Conservation (phyloP, 169 alveolate species). For the Miamiensis avidus region DNA sequence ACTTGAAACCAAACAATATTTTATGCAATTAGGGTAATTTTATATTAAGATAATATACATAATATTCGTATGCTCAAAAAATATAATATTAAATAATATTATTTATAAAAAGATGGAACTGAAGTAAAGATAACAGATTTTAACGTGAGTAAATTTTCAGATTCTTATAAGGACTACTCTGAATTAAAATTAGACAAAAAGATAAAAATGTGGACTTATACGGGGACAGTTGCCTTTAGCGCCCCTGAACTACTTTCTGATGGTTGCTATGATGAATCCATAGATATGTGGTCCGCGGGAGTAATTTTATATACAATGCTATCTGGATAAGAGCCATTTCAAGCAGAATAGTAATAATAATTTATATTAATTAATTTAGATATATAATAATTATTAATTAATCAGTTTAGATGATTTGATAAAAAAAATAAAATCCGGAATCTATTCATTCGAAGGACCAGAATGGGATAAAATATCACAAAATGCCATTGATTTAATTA, state of each 20-base stretch:
- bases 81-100: too few relatives aligned
- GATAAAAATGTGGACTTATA: conserved; percentile 62
- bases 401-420: conserved; percentile 45
- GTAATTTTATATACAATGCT: conserved; percentile 75
- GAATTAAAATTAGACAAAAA: background rate
- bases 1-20: conserved; percentile 78
- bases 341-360: conserved; percentile 47
- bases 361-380: background rate
- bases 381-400: background rate
- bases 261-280: conserved; percentile 62
- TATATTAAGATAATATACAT: background rate
- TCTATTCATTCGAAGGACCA: conserved; percentile 84
- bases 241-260: conserved; percentile 77
- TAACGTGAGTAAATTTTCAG: conserved; percentile 54
- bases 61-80: background rate
- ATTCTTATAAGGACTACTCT: conserved; percentile 25
- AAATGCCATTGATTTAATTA: conserved; percentile 89
- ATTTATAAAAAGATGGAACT: conserved; percentile 35
- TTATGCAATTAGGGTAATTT: conserved; percentile 49
- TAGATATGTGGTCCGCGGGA: conserved; percentile 81
- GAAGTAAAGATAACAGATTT: conserved; percentile 58
- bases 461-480: conserved; percentile 87
- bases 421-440: conserved; percentile 77
- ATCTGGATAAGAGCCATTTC: conserved; percentile 73
- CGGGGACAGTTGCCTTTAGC: conserved; percentile 79